phyloP scores from a whole-genome alignment of 495 filamentous ascomycete genomes.

The Penicillium arizonense region DNA sequence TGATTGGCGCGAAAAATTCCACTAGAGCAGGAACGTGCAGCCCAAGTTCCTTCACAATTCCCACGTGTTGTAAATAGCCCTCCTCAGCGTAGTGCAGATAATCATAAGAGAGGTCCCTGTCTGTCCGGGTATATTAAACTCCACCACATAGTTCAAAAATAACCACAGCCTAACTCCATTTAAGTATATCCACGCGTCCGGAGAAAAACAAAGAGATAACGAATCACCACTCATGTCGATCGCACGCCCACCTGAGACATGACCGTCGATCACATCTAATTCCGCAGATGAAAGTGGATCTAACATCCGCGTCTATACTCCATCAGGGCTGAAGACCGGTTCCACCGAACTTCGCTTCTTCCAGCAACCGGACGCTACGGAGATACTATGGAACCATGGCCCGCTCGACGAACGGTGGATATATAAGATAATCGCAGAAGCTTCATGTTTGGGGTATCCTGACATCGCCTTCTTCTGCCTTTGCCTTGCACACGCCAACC shows the following conservation, averaged over 20 bases:
- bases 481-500: neutral
- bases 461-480: neutral
- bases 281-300: neutral
- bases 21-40: neutral
- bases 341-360: neutral
- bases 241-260: neutral
- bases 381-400: neutral
- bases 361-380: neutral
- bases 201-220: neutral
- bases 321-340: conserved; percentile 16
- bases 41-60: neutral
- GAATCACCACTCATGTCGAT: conserved; percentile 3
- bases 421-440: too few relatives aligned
- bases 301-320: conserved; percentile 9
- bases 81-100: neutral
- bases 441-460: too few relatives aligned
- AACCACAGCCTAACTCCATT: neutral
- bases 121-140: neutral
- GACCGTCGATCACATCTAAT: neutral
- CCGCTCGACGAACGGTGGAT: too few relatives aligned
- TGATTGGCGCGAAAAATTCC: conserved; percentile 27
- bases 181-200: neutral
- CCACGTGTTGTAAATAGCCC: neutral
- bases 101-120: too few relatives aligned
- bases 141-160: neutral